phyloP scores from a whole-genome alignment of 306 rosid genomes.

The Cucurbita pepo region DNA sequence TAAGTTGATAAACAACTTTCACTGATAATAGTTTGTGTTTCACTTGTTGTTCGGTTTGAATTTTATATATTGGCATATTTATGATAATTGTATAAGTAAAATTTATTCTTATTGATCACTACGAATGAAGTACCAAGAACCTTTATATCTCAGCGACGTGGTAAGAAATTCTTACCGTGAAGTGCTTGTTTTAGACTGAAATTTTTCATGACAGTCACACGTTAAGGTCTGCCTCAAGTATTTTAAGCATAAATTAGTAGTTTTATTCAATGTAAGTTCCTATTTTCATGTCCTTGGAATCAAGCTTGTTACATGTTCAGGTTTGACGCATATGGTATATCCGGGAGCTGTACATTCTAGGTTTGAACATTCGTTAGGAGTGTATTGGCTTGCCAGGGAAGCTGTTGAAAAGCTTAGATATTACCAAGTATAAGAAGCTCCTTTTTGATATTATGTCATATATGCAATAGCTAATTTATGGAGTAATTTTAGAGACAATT shows the following conservation, averaged over 20 bases:
- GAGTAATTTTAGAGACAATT: background rate
- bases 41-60: background rate
- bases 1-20: background rate
- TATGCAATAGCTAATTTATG: background rate
- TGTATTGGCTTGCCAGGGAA: constrained; percentile 85
- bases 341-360: constrained; percentile 92
- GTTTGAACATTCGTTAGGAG: constrained; percentile 94
- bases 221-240: background rate
- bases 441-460: background rate
- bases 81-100: background rate
- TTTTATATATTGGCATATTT: background rate
- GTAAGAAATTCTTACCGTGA: background rate
- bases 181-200: background rate
- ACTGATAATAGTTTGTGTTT: background rate
- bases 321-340: constrained; percentile 61
- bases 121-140: background rate
- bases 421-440: constrained; percentile 35
- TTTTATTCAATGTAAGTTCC: background rate
- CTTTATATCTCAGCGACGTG: background rate
- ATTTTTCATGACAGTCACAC: background rate
- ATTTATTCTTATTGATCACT: background rate
- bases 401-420: constrained; percentile 49
- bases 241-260: background rate
- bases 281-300: constrained; percentile 4
- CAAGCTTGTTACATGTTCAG: constrained; percentile 28